Conservation (phyloP, 441 rosid species). For the Isatis lusitanica region DNA sequence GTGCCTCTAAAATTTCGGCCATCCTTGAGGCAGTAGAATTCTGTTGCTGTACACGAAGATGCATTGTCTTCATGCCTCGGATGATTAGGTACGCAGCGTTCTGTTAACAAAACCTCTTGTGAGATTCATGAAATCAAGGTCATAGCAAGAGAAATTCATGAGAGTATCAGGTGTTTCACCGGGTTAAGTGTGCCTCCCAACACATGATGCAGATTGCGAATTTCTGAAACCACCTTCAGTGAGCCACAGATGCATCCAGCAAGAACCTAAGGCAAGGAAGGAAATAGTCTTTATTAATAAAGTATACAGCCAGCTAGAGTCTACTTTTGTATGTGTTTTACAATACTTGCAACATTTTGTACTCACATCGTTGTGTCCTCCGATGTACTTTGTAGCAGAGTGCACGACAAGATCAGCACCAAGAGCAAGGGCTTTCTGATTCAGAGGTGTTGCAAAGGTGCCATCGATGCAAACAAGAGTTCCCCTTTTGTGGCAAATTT, state of each 20-base stretch:
- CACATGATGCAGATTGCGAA: conserved; percentile 89
- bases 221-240: conserved; percentile 58
- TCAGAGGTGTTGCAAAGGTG: conserved; percentile 96
- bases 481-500: conserved; percentile 85
- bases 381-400: conserved; percentile 92
- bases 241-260: conserved; percentile 93
- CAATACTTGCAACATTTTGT: conserved; percentile 16
- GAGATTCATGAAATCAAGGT: conserved; percentile 14
- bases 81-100: conserved; percentile 89
- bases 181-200: conserved; percentile 94
- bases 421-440: conserved; percentile 89
- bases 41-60: conserved; percentile 98
- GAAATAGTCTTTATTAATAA: neutral
- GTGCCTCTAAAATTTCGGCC: conserved; percentile 99
- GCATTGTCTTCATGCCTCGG: conserved; percentile 99
- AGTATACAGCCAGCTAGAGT: neutral
- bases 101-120: conserved; percentile 39
- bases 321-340: neutral
- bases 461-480: conserved; percentile 96
- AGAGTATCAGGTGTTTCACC: conserved; percentile 42
- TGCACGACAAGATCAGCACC: conserved; percentile 97
- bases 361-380: conserved; percentile 96
- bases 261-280: conserved; percentile 62
- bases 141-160: neutral
- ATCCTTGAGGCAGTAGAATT: conserved; percentile 87